These are phyloP conservation scores for Mrakia blollopis DNA, from an alignment of 768 basidiomycete genomes.

Conservation along the genomic window DNA sequence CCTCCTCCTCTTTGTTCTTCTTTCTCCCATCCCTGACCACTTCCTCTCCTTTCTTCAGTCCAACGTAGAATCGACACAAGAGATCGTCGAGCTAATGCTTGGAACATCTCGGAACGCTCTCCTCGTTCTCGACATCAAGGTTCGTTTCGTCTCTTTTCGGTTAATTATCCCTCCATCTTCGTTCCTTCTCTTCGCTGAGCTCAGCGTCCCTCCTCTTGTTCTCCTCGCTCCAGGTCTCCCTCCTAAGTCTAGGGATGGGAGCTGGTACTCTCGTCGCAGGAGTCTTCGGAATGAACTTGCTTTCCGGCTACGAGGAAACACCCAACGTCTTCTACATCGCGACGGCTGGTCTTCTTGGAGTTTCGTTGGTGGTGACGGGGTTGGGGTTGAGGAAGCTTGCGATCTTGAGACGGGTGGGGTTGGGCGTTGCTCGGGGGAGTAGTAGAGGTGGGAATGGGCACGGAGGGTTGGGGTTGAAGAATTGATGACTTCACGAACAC, in stretches of 20 bases:
- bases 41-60: neutral
- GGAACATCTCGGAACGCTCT: slow-evolving; percentile 28
- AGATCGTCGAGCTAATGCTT: slow-evolving; percentile 31
- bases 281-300: slow-evolving; percentile 30
- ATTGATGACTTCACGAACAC: too few species aligned
- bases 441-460: neutral
- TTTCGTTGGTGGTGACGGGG: neutral
- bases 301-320: slow-evolving; percentile 19
- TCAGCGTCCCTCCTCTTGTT: neutral
- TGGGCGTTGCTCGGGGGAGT: neutral
- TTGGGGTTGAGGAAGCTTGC: slow-evolving; percentile 21
- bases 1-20: too few species aligned
- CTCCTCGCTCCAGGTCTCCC: slow-evolving; percentile 15
- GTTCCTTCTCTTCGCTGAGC: neutral
- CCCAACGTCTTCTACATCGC: slow-evolving; percentile 19
- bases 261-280: slow-evolving; percentile 27
- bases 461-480: too few species aligned
- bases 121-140: slow-evolving; percentile 31
- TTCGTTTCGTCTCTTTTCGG: neutral
- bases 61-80: slow-evolving; percentile 29
- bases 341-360: neutral
- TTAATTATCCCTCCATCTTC: neutral
- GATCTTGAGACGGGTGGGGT: slow-evolving; percentile 17
- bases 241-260: slow-evolving; percentile 24
- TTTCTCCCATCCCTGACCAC: neutral